Evolutionary conservation across 2,329 filamentous ascomycete species (phyloP), one percentile per base, ranked within the genome.

Genomic region (Paraphaeosphaeria minitans): DNA sequence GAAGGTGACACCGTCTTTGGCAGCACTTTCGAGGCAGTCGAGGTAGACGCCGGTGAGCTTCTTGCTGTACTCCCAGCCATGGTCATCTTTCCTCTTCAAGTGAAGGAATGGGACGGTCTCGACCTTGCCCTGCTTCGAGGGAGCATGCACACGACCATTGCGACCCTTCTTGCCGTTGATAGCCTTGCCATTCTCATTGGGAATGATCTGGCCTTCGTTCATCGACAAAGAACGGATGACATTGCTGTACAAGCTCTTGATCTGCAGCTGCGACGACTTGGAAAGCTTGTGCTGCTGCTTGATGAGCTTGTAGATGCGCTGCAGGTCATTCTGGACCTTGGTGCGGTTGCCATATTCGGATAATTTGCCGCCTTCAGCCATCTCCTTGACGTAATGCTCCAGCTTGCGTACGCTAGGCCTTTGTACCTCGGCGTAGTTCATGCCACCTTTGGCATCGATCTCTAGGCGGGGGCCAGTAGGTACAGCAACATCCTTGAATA

Each of bases 21-120:
- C 95, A 65, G 93, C 93, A 63, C 93, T 87, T 81, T 97, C 93
- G 33, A 99, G 81, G 62, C 92, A 93, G 75, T 97, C 92, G 35
- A 99, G 87, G 77, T 99, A 99, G 68, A 93, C 80, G 57, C 92
- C 91, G 24, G 95, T 98, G 58, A 99, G 86, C 83, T 96, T 97
- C 86, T 98, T 99, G 87, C 92, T 98, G 83, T 98, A 99, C 74
- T 98, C 93, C 95, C 95, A 99, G 61, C 94, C 94, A 72, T 97
- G 90, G 62, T 93, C 87, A 55, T 91, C 88, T 80, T 96, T 96
- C 78, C 92, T 91, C 86, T 97, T 97, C 58, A 99, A 83, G 77
- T 99, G 95, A 54, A 99, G 82, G 87, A 99, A 99, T 35, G 95
- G 95, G 68, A 99, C 96, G 19, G 95, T 97, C 82, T 98, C 94